Percentiles rank a stretch among this genome's conserved stretches.
Evolutionary conservation across 2,329 filamentous ascomycete genomes (phyloP).

Genomic region (Pyrenophora graminea): DNA sequence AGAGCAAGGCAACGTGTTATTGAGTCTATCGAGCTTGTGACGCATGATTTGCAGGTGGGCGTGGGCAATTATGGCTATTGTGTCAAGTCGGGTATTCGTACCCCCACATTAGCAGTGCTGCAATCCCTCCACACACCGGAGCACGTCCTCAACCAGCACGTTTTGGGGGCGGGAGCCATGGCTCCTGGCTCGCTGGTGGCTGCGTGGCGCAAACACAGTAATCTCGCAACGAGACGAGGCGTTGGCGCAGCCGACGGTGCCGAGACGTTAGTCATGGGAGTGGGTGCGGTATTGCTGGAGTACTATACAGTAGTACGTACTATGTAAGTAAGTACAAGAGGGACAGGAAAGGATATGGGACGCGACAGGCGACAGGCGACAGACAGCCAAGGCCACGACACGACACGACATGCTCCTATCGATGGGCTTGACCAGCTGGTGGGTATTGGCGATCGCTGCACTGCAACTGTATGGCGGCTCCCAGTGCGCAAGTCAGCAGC

Average conservation of each 20-base stretch:
- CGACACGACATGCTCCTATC: no score
- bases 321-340: background rate
- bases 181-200: constrained; percentile 9
- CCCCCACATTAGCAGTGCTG: constrained; percentile 8
- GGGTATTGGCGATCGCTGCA: constrained; percentile 8
- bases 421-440: background rate
- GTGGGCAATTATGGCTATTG: background rate
- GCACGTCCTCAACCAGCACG: constrained; percentile 12
- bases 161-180: constrained; percentile 8
- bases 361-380: background rate
- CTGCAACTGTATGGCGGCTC: background rate
- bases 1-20: constrained; percentile 3
- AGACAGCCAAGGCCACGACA: no score
- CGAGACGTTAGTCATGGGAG: constrained; percentile 14
- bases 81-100: background rate
- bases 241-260: constrained; percentile 19
- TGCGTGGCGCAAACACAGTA: constrained; percentile 15
- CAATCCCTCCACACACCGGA: constrained; percentile 1
- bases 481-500: no score
- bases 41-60: background rate
- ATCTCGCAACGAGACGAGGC: constrained; percentile 14
- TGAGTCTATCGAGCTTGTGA: constrained; percentile 6
- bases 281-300: no score
- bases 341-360: background rate
- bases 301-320: no score